These are phyloP conservation scores for Arthrobotrys pseudoclavata DNA, from an alignment of 2,329 filamentous ascomycete species.

Conservation along the genomic window DNA sequence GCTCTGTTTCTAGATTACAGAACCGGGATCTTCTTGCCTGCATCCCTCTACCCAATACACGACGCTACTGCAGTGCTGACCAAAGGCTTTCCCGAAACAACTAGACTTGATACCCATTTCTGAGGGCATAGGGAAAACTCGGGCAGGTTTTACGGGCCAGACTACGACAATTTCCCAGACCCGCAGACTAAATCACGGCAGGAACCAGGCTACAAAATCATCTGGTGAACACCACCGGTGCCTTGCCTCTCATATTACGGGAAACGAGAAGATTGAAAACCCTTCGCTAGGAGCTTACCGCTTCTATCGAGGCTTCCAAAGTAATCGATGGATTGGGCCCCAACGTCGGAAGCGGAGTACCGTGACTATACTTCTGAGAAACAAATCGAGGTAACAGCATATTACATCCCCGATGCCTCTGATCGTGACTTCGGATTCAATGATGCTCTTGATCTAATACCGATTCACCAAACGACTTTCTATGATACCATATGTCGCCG, in stretches of 20 bases:
- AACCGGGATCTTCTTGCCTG: constrained; percentile 35
- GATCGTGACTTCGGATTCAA: too few species aligned
- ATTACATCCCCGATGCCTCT: neutral
- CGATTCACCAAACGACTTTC: constrained; percentile 26
- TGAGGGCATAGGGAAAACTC: neutral
- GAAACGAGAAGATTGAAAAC: neutral
- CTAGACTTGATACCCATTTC: neutral
- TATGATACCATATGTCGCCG: constrained; percentile 18
- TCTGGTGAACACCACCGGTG: constrained; percentile 52
- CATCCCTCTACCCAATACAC: constrained; percentile 18
- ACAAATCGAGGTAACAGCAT: neutral
- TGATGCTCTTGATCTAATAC: too few species aligned
- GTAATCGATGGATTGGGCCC: neutral
- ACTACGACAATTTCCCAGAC: neutral
- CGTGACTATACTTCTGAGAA: neutral
- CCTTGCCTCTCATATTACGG: neutral
- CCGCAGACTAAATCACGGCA: neutral
- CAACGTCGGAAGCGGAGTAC: neutral
- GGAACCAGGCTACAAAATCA: constrained; percentile 10
- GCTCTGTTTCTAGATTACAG: constrained; percentile 30
- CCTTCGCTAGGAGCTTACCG: neutral
- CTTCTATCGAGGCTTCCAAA: neutral
- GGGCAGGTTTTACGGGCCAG: neutral
- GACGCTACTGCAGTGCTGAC: neutral
- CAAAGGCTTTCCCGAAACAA: neutral